Percentiles rank a stretch among this genome's conserved stretches.
These are phyloP conservation scores for Cryptococcus hybrid DNA, from an alignment of 1,284 basidiomycete species.

Conservation along the genomic window DNA sequence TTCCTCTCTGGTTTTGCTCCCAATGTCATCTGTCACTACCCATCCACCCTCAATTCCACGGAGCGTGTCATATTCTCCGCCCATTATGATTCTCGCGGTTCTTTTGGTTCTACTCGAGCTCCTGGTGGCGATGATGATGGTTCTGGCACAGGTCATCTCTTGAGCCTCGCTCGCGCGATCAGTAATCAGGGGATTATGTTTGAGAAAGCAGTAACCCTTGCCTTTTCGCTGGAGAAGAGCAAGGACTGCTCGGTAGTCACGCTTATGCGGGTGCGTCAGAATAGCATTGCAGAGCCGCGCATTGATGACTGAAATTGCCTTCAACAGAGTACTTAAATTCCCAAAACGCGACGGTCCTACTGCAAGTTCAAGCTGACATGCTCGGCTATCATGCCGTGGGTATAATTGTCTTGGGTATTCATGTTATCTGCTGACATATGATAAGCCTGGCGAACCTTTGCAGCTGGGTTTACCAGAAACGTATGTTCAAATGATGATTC, in stretches of 20 bases:
- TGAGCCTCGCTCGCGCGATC: conserved; percentile 74
- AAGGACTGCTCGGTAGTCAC: conserved; percentile 52
- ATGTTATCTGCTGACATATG: not conserved
- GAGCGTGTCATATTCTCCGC: conserved; percentile 63
- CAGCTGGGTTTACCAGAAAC: conserved; percentile 69
- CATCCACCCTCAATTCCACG: conserved; percentile 49
- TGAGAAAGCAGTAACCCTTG: conserved; percentile 45
- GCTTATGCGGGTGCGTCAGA: conserved; percentile 48
- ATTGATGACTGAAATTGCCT: not conserved
- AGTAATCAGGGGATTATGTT: conserved; percentile 58
- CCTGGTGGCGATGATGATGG: conserved; percentile 79
- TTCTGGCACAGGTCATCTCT: conserved; percentile 58
- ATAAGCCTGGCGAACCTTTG: conserved; percentile 62
- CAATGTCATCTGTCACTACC: conserved; percentile 68
- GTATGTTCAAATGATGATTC: conserved; percentile 27
- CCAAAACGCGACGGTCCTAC: conserved; percentile 63
- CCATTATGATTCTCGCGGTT: conserved; percentile 83
- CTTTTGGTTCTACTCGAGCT: conserved; percentile 70
- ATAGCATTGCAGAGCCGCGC: not conserved
- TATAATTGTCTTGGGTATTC: not conserved
- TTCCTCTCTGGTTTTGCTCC: conserved; percentile 74
- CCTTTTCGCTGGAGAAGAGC: conserved; percentile 54
- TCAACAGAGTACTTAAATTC: conserved; percentile 35
- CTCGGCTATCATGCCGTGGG: conserved; percentile 63
- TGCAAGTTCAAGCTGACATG: conserved; percentile 90